Base-by-base conservation (phyloP, 441 rosid genomes). In the Mallotus repandus region DNA sequence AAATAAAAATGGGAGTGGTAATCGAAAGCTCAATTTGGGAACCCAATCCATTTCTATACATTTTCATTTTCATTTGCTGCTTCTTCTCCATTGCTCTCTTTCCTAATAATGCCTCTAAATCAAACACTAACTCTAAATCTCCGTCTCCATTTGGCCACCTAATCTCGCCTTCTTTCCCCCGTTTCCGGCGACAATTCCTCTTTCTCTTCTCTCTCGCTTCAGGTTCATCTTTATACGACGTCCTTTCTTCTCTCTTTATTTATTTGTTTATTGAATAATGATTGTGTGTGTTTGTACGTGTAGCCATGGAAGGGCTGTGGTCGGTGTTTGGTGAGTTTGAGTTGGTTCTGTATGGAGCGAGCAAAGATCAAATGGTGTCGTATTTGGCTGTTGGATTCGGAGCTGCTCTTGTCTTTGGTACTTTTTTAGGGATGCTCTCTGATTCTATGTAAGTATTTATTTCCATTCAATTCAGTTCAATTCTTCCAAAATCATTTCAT, bases 271-370 rank as follows among this genome's bases (percentile, higher is more conserved):
- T 0, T 32, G 32, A 29, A 29, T 29, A 2, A 4, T 41, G 15
- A 12, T 15, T 29, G 53, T 67, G 13, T 19, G 5, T 68, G 46
- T 43, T 43, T 54, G 63, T 35, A 21, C 49, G 10, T 13, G 74
- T 53, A 93, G 97, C 78, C n/a, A 79, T 87, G 89, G 91, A 90
- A 84, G 97, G 94, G 67, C 50, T 93, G 22, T 88, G 97, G 90
- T 83, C 84, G 12, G 98, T 88, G 80, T 88, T 82, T 73, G 98
- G 97, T 78, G 98, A 96, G 79, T 86, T 77, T 18, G 98, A 90
- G 78, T 73, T 90, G 63, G 74, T 76, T 70, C 71, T 71, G 48
- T 79, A 79, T 73, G 94, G 87, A 2, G 21, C 78, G 41, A 87
- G 80, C 70, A 88, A 82, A 69, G 93, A 88, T 67, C 86, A 84